Base-by-base conservation (phyloP, 2,329 filamentous ascomycete species). In the Fusarium falciforme region DNA sequence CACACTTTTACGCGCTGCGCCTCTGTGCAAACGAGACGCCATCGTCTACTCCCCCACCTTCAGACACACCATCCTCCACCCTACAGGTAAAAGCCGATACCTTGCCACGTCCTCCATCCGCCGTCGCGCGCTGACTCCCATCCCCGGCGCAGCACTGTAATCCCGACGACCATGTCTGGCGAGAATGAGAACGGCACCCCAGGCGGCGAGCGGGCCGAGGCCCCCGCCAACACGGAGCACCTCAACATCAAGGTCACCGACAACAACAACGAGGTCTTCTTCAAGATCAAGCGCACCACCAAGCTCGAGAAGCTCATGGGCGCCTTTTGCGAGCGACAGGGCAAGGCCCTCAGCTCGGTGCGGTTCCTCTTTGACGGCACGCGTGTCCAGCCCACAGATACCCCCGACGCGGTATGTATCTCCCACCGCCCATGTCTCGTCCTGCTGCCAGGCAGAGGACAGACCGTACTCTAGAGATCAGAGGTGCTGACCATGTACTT, bases 221-320 rank as follows among this genome's bases (percentile, higher is more conserved):
- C 85, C 33, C 80, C 84, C 61, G 85, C 87, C 27, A 85, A 87
- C 65, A 87, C 87, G 33, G 96, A 98, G 85, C 96, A 99, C 84
- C 88, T 99, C 6, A 99, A 99, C 86, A 98, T 99, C 86, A 99
- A 99, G 84, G 96, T 99, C 16, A 98, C 96, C 0, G 96, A 99
- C 79, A 98, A 97, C 87, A 98, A 98, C 87, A 99, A 99, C 83
- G 96, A 99, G 83, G 96, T 99, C 79, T 99, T 98, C 84, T 99
- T 99, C 89, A 99, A 99, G 89, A 99, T 99, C 87, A 99, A 99
- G 92, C 91, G 95, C 40, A 95, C 93, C 25, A 99, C 96, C 1
- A 94, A 95, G 83, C 90, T 99, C 2, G 96, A 98, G 86, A 99
- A 99, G 88, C 88, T 99, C 64, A 99, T 99, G 96, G 93, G 94